Base-by-base conservation (phyloP, 495 filamentous ascomycete genomes). In the Terfezia claveryi region DNA sequence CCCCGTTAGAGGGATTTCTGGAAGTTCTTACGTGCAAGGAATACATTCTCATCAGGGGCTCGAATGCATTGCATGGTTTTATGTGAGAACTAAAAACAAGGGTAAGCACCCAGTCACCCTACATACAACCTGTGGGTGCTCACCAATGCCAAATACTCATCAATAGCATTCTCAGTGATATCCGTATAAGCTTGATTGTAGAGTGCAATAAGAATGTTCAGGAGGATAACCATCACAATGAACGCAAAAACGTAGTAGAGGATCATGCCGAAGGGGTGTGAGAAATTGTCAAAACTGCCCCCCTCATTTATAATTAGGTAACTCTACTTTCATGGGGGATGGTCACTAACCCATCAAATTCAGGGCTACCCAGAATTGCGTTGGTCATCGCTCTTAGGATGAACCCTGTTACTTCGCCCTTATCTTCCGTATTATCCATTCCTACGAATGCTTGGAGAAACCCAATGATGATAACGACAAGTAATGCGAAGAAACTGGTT, bases 161-260 rank as follows among this genome's bases (percentile, higher is more conserved):
- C 92, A 53, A 80, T 80, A 16, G 92, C 86, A 64, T 96, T 94
- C 46, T 81, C 83, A 53, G 89, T 94, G 59, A 98, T 94, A 67
- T 94, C 87, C 57, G 87, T 81, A 68, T 98, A 98, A 32, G 92
- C 89, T 59, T 79, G 84, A 66, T 96, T 96, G 70, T 95, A 98
- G 5, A 98, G 76, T 0, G 91, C 91, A 60, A 98, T 95, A 38
- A 98, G 77, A 64, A 95, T 82, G 65, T 95, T 95, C 55, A 95
- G 71, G 11, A 95, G 75, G 27, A 95, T 78, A 16, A 80, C 64
- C 85, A 94, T 94, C 37, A 98, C 80, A n/a, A 95, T 76, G 62
- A 98, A 98, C 23, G 86, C 93, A 65, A 92, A 98, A 54, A 93
- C 74, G 67, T 98, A 96, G 67, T 96, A 94, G 10, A 94, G 77